Evolutionary conservation across 345 rosid genomes (phyloP).

Genomic region (Eucalyptus pauciflora): DNA sequence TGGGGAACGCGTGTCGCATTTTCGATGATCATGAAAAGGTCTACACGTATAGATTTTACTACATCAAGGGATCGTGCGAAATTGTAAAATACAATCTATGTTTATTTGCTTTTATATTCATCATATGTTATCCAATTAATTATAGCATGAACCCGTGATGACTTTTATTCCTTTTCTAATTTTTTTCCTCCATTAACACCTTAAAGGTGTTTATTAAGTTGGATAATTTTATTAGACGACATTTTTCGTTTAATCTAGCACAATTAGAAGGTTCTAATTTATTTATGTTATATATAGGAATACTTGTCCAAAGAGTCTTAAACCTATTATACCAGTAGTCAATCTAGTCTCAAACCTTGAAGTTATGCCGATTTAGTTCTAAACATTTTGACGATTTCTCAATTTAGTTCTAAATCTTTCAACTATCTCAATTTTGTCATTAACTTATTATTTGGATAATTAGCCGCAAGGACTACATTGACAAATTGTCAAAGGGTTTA

Average conservation of each 20-base stretch:
- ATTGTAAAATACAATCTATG: neutral
- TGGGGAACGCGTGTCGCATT: neutral
- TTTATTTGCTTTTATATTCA: neutral
- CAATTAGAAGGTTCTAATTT: too few species aligned
- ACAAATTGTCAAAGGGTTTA: too few species aligned
- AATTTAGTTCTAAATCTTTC: too few species aligned
- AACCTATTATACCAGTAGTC: accelerated
- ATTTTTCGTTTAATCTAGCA: too few species aligned
- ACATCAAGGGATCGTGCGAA: neutral
- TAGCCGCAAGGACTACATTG: neutral
- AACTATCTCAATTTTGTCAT: neutral
- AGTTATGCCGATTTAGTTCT: neutral
- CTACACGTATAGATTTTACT: neutral
- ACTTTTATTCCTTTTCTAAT: neutral
- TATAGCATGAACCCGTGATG: neutral
- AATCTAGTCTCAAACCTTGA: too few species aligned
- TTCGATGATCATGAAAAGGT: neutral
- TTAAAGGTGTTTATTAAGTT: neutral
- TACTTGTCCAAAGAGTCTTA: neutral
- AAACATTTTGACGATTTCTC: too few species aligned
- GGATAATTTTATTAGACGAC: neutral
- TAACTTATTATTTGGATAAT: neutral
- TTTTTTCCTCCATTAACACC: neutral
- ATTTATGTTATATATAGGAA: neutral
- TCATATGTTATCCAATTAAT: neutral